Evolutionary conservation across 495 filamentous ascomycete genomes (phyloP), one percentile per base, ranked within the genome.

Genomic region (Tuber borchii): DNA sequence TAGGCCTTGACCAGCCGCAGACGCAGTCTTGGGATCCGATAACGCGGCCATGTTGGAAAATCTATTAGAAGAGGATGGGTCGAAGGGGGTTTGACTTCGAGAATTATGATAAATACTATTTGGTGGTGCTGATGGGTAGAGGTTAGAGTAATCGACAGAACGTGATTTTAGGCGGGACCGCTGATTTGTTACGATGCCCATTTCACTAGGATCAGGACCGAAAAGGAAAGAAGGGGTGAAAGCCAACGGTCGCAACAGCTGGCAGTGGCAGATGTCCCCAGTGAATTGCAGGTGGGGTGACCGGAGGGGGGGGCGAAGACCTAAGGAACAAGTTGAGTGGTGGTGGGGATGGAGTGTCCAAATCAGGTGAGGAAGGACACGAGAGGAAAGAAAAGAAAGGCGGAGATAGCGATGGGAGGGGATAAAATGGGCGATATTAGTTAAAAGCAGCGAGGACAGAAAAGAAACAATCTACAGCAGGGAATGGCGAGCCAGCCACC

Each of bases 1-100:
- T 80, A 99, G 91, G 84, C 96, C 95, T 83, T 93, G 73, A 20
- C 81, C 78, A 1, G 81, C 75, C 88, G 73, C 39, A 2, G 56
- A 65, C 26, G 56, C 5, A 20, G 77, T 48, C 40, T 26, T 31
- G 10, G 75, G 31, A 20, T 77, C 76, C 7, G 75, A 42, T 42
- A 44, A 65, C 26, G 26, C 56, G 56, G 56, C n/a, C 56, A 65
- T 65, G 26, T 65, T 65, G 26, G 56, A 12, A 14, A 65, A 65
- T 65, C 26, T 42, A 43, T 71, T 42, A 37, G 71, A 44, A n/a
- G 71, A 12, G 65, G 65, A 61, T 68, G 56, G 77, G 34, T 37
- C 0, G 6, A 22, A 34, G 44, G 43, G 48, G 40, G 8, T 31
- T 69, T 26, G 43, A 37, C 37, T 71, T 71, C 42, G 44, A 19